These are phyloP conservation scores for Xylariaceae sp. DNA, from an alignment of 2,329 filamentous ascomycete genomes.

Conservation along the genomic window DNA sequence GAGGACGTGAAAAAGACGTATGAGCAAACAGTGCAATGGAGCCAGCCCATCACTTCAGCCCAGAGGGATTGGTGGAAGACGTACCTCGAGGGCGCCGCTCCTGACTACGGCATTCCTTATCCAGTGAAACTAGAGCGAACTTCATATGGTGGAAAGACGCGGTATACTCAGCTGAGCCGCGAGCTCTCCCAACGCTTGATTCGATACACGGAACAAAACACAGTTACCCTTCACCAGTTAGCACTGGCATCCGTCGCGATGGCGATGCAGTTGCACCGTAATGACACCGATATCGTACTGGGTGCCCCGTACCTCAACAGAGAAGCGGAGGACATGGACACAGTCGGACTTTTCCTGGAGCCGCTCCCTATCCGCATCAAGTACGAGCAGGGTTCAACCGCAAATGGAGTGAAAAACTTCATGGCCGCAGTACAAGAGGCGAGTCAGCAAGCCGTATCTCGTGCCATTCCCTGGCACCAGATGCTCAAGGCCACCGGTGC, in stretches of 20 bases:
- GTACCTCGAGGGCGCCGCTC: neutral
- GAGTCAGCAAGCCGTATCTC: neutral
- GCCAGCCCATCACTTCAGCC: neutral
- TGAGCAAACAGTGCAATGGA: neutral
- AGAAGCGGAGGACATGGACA: neutral
- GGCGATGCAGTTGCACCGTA: neutral
- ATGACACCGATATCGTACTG: neutral
- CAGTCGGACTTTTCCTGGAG: conserved; percentile 5
- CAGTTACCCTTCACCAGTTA: conserved; percentile 1
- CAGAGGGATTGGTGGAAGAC: neutral
- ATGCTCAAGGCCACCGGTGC: neutral
- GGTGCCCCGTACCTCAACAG: neutral
- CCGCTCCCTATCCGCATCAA: neutral
- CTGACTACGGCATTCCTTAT: neutral
- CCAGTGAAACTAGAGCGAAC: neutral
- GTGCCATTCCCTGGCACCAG: conserved; percentile 3
- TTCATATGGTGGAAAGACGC: neutral
- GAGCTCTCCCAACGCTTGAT: neutral
- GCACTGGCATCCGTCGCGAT: neutral
- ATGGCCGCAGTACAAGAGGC: neutral
- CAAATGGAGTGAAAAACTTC: neutral
- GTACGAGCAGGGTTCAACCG: neutral
- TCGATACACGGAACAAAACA: neutral
- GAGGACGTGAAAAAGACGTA: neutral
- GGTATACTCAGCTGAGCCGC: neutral